Base-by-base conservation (phyloP, 305 asterid genomes). In the Euphrasia arctica region DNA sequence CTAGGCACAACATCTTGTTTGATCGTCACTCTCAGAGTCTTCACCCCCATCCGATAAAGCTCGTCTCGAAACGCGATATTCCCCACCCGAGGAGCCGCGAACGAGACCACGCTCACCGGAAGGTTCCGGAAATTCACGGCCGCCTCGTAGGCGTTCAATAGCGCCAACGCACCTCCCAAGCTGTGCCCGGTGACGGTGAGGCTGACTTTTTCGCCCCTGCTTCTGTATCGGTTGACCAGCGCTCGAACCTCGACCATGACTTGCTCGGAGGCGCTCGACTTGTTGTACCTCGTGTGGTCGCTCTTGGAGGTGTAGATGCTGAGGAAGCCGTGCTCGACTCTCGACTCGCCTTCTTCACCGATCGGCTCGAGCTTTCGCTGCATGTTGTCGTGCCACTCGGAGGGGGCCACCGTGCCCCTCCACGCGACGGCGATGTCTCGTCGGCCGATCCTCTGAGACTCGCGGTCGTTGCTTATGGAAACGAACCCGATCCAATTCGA, bases 401-500 rank as follows among this genome's bases (percentile, higher is more conserved):
- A 73, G 13, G 88, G 89, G 42, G 78, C 72, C 36, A 84, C 95
- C 41, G 89, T 89, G 64, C 96, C 96, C 55, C 92, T 79, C 95
- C 95, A 89, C 49, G 96, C 77, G 31, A 86, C 95, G 11, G 78
- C 87, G 7, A 89, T 76, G 75, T 89, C 89, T 34, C 90, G 75
- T 32, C 95, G 70, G 1, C 96, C 92, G 18, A 89, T 86, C 34
- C 96, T 18, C 18, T n/a, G 31, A 1, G 95, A 70, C 58, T 89
- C 92, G 4, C 66, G 64, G 9, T 86, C 90, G 43, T 83, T 85
- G 67, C 95, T 84, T 18, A 84, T 87, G 0, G 87, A 90, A 1
- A 86, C 84, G 45, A 86, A 89, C 0, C 96, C 96, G 65, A 86
- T 89, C 96, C 92, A 89, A 10, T 89, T 89, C 0, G 96, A 86